Conservation (phyloP, 1,139 yeast genomes). For the Candida sanyaensis region DNA sequence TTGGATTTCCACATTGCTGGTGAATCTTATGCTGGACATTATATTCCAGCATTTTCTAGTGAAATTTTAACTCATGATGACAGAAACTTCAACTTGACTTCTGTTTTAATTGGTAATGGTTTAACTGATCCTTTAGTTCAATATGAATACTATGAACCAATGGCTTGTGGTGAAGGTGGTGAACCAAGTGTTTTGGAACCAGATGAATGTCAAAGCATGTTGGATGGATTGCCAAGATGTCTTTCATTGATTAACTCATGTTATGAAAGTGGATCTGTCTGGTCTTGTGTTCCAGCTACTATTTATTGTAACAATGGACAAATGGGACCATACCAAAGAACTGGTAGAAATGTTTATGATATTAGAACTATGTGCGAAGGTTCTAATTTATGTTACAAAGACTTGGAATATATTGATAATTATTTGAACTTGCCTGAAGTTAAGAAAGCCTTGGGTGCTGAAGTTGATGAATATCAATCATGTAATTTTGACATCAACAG, state of each 20-base stretch:
- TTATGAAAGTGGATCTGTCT: slow-evolving; percentile 73
- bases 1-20: slow-evolving; percentile 91
- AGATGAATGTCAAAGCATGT: slow-evolving; percentile 80
- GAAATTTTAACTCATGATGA: slow-evolving; percentile 80
- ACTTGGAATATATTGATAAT: slow-evolving; percentile 31
- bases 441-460: slow-evolving; percentile 86
- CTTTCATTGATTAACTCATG: slow-evolving; percentile 76
- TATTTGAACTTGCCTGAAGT: slow-evolving; percentile 40
- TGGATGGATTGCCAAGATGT: slow-evolving; percentile 77
- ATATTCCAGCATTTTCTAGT: slow-evolving; percentile 89
- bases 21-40: slow-evolving; percentile 98
- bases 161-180: slow-evolving; percentile 98
- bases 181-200: slow-evolving; percentile 76
- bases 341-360: slow-evolving; percentile 94
- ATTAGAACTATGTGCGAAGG: slow-evolving; percentile 87
- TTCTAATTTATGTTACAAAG: slow-evolving; percentile 68
- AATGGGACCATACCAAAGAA: slow-evolving; percentile 83
- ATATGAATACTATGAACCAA: slow-evolving; percentile 86
- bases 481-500: slow-evolving; percentile 86
- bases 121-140: slow-evolving; percentile 91
- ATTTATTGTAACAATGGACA: slow-evolving; percentile 88
- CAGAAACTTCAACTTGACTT: slow-evolving; percentile 79
- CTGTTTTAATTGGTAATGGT: slow-evolving; percentile 94
- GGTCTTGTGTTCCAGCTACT: slow-evolving; percentile 93
- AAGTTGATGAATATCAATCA: slow-evolving; percentile 77